Conservation (phyloP, 805 yeast genomes). For the Wickerhamomyces canadensis region DNA sequence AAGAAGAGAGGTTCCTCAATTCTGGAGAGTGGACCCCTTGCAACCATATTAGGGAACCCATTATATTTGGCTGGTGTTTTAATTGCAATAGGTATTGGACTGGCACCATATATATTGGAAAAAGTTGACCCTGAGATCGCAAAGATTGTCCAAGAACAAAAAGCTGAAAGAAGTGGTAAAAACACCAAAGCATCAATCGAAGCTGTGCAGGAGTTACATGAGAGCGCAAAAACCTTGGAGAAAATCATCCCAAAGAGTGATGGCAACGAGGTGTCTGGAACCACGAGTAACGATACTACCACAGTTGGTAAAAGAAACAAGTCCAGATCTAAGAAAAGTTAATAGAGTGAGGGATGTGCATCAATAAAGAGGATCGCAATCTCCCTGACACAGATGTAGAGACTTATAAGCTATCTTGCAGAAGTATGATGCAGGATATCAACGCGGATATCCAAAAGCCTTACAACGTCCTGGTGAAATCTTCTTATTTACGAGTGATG, state of each 20-base stretch:
- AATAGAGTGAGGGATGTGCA: too few relatives aligned
- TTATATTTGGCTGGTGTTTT: slow-evolving; percentile 30
- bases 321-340: too few relatives aligned
- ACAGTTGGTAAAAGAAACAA: too few relatives aligned
- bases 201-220: slow-evolving; percentile 1
- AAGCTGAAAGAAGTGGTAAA: slow-evolving; percentile 2
- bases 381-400: too few relatives aligned
- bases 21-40: slow-evolving; percentile 31
- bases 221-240: not conserved
- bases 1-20: slow-evolving; percentile 28
- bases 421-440: too few relatives aligned
- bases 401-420: too few relatives aligned
- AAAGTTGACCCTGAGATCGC: slow-evolving; percentile 37
- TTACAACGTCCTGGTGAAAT: too few relatives aligned
- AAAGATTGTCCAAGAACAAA: slow-evolving; percentile 27
- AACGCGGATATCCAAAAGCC: too few relatives aligned
- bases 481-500: too few relatives aligned
- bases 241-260: not conserved
- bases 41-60: slow-evolving; percentile 30
- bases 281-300: too few relatives aligned
- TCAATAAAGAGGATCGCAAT: too few relatives aligned
- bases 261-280: too few relatives aligned
- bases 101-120: slow-evolving; percentile 32
- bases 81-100: slow-evolving; percentile 19
- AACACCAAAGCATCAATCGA: not conserved